A percentile compares a stretch with the other conserved stretches of the same genome.
These are phyloP conservation scores for Phylloporus rhodoxanthus DNA, from an alignment of 768 basidiomycete species.

Conservation along the genomic window DNA sequence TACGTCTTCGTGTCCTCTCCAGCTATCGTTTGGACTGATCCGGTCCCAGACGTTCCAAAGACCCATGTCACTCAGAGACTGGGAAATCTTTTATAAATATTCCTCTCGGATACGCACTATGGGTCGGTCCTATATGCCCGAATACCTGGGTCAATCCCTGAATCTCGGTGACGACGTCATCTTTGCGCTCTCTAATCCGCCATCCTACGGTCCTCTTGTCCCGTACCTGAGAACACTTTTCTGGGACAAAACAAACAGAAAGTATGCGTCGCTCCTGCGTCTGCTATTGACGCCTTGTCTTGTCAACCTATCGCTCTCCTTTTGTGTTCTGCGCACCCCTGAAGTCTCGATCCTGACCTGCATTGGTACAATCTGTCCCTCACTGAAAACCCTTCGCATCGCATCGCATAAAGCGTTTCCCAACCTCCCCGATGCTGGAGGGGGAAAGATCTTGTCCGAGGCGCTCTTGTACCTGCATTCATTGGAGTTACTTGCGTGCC, in stretches of 20 bases:
- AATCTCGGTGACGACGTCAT: constrained; percentile 18
- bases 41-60: constrained; percentile 18
- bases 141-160: not conserved
- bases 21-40: constrained; percentile 5
- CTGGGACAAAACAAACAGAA: constrained; percentile 14
- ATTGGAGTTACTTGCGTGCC: constrained; percentile 15
- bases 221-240: constrained; percentile 18
- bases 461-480: constrained; percentile 15
- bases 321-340: constrained; percentile 8
- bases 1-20: constrained; percentile 1
- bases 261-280: constrained; percentile 17
- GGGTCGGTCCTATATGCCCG: not conserved
- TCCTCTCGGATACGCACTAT: constrained; percentile 19
- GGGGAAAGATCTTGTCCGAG: constrained; percentile 19
- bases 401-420: not conserved
- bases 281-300: constrained; percentile 21
- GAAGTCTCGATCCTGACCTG: constrained; percentile 17
- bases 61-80: constrained; percentile 24
- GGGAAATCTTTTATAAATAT: constrained; percentile 26
- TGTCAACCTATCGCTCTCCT: constrained; percentile 8
- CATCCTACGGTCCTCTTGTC: constrained; percentile 16
- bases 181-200: constrained; percentile 22
- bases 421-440: constrained; percentile 7
- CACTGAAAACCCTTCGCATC: constrained; percentile 13
- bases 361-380: constrained; percentile 19